phyloP scores from a whole-genome alignment of 768 basidiomycete genomes.

The Agrocybe chaxingu region DNA sequence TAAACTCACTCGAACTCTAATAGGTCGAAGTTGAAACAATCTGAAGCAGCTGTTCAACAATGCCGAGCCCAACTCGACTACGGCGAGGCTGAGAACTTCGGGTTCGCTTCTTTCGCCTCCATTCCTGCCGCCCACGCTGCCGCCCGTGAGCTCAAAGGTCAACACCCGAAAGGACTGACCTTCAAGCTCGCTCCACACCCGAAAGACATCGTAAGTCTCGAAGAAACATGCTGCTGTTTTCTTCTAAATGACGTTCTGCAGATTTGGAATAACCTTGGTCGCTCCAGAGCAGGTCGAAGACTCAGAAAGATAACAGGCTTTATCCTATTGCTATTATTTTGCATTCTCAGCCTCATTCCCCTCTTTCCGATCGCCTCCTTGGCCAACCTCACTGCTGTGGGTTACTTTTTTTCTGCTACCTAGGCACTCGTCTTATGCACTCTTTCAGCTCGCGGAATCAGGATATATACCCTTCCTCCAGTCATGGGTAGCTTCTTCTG shows the following conservation, averaged over 20 bases:
- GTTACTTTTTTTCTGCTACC: slow-evolving; percentile 13
- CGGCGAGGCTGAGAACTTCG: slow-evolving; percentile 67
- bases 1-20: neutral
- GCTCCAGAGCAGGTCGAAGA: slow-evolving; percentile 44
- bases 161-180: slow-evolving; percentile 60
- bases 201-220: slow-evolving; percentile 24
- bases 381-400: slow-evolving; percentile 74
- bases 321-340: slow-evolving; percentile 59
- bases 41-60: slow-evolving; percentile 55
- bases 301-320: slow-evolving; percentile 63
- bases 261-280: slow-evolving; percentile 79
- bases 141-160: slow-evolving; percentile 53
- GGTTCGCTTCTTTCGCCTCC: slow-evolving; percentile 72
- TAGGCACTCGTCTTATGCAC: neutral
- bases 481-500: slow-evolving; percentile 55
- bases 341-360: slow-evolving; percentile 83
- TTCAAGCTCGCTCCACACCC: slow-evolving; percentile 69
- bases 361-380: slow-evolving; percentile 74
- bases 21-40: slow-evolving; percentile 32
- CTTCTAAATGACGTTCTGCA: slow-evolving; percentile 15
- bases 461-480: slow-evolving; percentile 62
- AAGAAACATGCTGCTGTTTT: neutral
- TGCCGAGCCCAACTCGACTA: slow-evolving; percentile 56
- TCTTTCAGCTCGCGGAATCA: slow-evolving; percentile 38
- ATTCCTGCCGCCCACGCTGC: slow-evolving; percentile 72